A percentile compares a stretch with the other conserved stretches of the same genome.
phyloP scores from a whole-genome alignment of 257 asterid species.

The Przewalskia tangutica region DNA sequence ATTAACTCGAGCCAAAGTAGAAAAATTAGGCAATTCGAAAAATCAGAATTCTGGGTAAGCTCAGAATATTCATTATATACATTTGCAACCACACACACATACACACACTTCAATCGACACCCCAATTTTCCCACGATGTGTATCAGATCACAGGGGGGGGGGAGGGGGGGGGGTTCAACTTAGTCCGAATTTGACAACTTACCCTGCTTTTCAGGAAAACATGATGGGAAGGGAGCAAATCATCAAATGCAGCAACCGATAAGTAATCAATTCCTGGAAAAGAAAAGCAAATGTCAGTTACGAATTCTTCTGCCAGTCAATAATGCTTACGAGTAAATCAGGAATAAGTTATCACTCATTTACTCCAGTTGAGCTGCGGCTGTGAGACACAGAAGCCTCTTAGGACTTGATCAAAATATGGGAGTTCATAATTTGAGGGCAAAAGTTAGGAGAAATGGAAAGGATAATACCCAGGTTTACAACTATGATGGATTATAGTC shows the following conservation, averaged over 20 bases:
- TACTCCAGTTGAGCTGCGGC: background rate
- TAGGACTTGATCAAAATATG: background rate
- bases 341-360: background rate
- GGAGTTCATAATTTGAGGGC: background rate
- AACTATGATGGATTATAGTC: background rate
- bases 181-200: constrained; percentile 14
- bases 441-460: background rate
- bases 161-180: background rate
- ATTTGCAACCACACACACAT: background rate
- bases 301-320: background rate
- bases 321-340: background rate
- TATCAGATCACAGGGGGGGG: background rate
- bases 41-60: background rate
- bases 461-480: background rate
- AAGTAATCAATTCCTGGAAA: constrained; percentile 79
- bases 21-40: background rate
- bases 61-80: background rate
- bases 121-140: background rate
- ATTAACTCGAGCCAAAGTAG: background rate
- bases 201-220: constrained; percentile 78
- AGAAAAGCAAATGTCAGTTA: background rate
- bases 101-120: background rate
- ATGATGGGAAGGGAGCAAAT: constrained; percentile 69
- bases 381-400: background rate
- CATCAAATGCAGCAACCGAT: constrained; percentile 88